phyloP scores from a whole-genome alignment of 1,284 basidiomycete species.

The Pseudozyma sp. region DNA sequence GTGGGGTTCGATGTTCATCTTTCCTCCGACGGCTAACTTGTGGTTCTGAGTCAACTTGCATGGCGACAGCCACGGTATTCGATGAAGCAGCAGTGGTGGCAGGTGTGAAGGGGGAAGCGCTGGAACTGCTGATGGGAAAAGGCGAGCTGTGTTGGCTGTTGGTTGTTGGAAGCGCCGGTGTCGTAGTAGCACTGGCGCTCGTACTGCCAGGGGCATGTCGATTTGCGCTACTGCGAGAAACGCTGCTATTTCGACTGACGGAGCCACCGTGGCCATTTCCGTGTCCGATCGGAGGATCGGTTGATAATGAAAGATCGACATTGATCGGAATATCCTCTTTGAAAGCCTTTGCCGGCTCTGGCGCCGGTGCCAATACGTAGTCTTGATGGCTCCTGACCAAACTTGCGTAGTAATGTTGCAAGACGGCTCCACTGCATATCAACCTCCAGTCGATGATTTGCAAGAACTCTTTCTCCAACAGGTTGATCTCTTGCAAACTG shows the following conservation, averaged over 20 bases:
- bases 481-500: constrained; percentile 66
- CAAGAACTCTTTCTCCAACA: constrained; percentile 68
- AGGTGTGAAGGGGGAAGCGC: constrained; percentile 21
- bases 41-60: constrained; percentile 25
- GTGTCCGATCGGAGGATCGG: too few species aligned
- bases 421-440: constrained; percentile 55
- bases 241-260: constrained; percentile 4
- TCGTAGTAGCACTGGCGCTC: not conserved
- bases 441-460: constrained; percentile 66
- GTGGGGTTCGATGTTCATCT: constrained; percentile 32
- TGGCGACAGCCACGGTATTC: constrained; percentile 13
- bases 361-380: constrained; percentile 28
- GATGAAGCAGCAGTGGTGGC: not conserved
- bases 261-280: too few species aligned
- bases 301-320: not conserved
- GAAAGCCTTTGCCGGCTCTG: not conserved
- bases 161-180: constrained; percentile 5
- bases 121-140: constrained; percentile 23
- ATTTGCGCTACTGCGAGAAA: not conserved
- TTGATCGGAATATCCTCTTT: not conserved
- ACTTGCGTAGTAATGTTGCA: constrained; percentile 67
- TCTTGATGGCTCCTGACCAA: constrained; percentile 59
- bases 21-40: constrained; percentile 16
- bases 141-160: constrained; percentile 39
- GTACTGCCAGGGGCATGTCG: not conserved